phyloP scores from a whole-genome alignment of 2,329 filamentous ascomycete species.

The Dactylellina parvicollis region DNA sequence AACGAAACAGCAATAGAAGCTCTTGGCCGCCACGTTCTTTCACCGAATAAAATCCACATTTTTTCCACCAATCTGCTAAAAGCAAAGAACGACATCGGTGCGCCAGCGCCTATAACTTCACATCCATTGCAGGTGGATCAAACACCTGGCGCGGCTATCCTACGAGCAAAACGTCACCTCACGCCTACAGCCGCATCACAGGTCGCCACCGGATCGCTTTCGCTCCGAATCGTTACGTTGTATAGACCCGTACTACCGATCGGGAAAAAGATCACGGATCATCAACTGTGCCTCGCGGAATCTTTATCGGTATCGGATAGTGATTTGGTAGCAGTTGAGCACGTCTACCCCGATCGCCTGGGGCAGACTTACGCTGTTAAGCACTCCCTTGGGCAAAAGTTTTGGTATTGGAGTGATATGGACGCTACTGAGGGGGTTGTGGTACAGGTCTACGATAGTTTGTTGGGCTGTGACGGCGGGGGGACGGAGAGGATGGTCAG shows the following conservation, averaged over 20 bases:
- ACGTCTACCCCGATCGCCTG: slow-evolving; percentile 29
- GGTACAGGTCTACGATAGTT: slow-evolving; percentile 41
- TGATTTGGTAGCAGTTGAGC: slow-evolving; percentile 24
- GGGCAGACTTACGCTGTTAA: slow-evolving; percentile 24
- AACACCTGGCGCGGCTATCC: slow-evolving; percentile 20
- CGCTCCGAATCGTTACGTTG: slow-evolving; percentile 25
- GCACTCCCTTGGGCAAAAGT: slow-evolving; percentile 14
- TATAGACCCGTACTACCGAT: slow-evolving; percentile 28
- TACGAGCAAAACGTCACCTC: slow-evolving; percentile 26
- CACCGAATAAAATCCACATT: slow-evolving; percentile 27
- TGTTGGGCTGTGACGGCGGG: slow-evolving; percentile 12
- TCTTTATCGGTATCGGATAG: slow-evolving; percentile 25
- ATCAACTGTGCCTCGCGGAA: slow-evolving; percentile 23
- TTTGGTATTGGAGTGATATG: slow-evolving; percentile 49
- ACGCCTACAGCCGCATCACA: neutral
- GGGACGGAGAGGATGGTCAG: slow-evolving; percentile 31
- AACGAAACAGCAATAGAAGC: slow-evolving; percentile 6
- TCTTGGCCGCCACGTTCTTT: slow-evolving; percentile 12
- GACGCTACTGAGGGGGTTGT: slow-evolving; percentile 31
- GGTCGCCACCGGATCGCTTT: slow-evolving; percentile 17
- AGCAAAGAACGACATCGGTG: slow-evolving; percentile 6
- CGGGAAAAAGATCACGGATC: slow-evolving; percentile 7
- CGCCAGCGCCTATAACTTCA: slow-evolving; percentile 10
- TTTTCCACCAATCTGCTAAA: slow-evolving; percentile 29
- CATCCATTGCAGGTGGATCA: slow-evolving; percentile 27